phyloP scores from a whole-genome alignment of 148 eudicot genomes.

The Silene uniflora region DNA sequence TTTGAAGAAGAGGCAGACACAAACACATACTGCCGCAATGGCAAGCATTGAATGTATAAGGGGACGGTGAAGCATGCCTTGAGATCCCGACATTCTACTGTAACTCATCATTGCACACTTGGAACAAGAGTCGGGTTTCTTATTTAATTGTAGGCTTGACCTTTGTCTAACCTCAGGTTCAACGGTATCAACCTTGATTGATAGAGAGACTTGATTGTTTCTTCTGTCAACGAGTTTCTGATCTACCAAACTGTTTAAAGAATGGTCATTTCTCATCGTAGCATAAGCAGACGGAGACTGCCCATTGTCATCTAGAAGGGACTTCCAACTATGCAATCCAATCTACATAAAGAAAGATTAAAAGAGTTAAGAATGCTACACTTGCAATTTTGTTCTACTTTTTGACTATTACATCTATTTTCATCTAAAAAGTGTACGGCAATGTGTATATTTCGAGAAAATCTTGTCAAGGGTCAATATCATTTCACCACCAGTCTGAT shows the following conservation, averaged over 20 bases:
- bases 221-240: conserved; percentile 25
- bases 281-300: conserved; percentile 32
- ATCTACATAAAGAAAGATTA: conserved; percentile 23
- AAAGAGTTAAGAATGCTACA: neutral
- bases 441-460: neutral
- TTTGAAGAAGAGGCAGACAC: conserved; percentile 66
- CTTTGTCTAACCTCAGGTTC: conserved; percentile 24
- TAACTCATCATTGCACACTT: conserved; percentile 53
- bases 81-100: conserved; percentile 41
- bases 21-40: conserved; percentile 86
- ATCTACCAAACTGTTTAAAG: conserved; percentile 26
- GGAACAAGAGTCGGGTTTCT: conserved; percentile 48
- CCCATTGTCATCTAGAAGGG: conserved; percentile 28
- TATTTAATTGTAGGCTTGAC: conserved; percentile 20
- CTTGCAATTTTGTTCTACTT: neutral
- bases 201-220: conserved; percentile 27
- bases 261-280: conserved; percentile 33
- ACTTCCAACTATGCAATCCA: conserved; percentile 31
- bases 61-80: conserved; percentile 61
- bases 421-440: too few species aligned
- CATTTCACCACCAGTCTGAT: neutral
- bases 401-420: neutral
- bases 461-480: neutral
- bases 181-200: conserved; percentile 17
- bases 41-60: conserved; percentile 76